Conservation (phyloP, 2,329 filamentous ascomycete genomes). For the Thielaviopsis punctulata region DNA sequence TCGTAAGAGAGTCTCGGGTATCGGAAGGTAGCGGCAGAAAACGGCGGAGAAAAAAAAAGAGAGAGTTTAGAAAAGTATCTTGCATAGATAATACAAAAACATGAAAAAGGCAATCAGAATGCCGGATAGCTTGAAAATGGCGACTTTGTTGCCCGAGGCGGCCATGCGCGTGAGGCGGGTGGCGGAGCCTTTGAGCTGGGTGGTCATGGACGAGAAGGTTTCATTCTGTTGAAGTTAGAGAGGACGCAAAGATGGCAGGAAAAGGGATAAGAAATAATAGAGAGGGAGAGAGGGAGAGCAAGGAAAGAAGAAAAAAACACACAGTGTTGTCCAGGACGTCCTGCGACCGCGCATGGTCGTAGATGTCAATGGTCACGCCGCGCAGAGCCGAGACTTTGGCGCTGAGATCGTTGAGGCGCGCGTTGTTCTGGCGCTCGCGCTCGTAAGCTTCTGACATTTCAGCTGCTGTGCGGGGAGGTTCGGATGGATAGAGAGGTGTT, state of each 20-base stretch:
- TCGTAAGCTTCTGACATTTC: slow-evolving; percentile 62
- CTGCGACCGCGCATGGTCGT: slow-evolving; percentile 84
- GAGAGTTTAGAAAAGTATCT: slow-evolving; percentile 39
- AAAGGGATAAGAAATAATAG: neutral
- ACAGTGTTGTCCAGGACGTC: slow-evolving; percentile 77
- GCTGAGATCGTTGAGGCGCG: slow-evolving; percentile 77
- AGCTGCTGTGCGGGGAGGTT: neutral
- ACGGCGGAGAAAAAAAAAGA: neutral
- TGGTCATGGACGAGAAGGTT: slow-evolving; percentile 76
- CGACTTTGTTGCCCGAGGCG: slow-evolving; percentile 73
- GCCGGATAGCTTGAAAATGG: slow-evolving; percentile 73
- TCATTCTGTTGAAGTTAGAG: slow-evolving; percentile 44
- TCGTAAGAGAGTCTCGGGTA: neutral
- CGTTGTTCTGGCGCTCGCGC: slow-evolving; percentile 82
- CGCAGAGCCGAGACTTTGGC: slow-evolving; percentile 83
- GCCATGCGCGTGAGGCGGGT: slow-evolving; percentile 78
- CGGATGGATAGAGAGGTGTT: neutral
- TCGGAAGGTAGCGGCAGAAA: neutral
- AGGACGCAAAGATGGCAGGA: neutral
- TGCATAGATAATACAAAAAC: slow-evolving; percentile 55
- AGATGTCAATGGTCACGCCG: slow-evolving; percentile 91
- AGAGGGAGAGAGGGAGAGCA: neutral
- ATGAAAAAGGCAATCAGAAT: slow-evolving; percentile 61
- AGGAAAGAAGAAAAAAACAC: slow-evolving; percentile 19
- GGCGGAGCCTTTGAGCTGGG: slow-evolving; percentile 69